These are phyloP conservation scores for Coemansia sp. DNA, from an alignment of 192 early-diverging fungal genomes.

Conservation along the genomic window DNA sequence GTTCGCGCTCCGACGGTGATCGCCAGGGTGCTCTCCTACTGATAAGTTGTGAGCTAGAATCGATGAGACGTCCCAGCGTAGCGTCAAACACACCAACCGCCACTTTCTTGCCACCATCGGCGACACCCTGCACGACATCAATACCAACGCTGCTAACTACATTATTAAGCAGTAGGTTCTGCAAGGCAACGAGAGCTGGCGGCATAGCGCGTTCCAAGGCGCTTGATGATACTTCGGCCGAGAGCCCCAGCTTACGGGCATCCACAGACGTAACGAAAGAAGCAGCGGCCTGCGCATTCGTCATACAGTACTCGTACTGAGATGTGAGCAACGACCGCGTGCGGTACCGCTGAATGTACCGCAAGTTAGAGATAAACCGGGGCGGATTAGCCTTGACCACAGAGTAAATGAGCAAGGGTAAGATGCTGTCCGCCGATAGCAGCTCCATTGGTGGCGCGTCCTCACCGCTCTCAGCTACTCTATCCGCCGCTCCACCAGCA, in stretches of 20 bases:
- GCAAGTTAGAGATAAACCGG: conserved; percentile 68
- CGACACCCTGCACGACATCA: conserved; percentile 55
- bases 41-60: conserved; percentile 34
- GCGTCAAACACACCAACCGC: conserved; percentile 55
- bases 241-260: conserved; percentile 39
- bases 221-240: conserved; percentile 33
- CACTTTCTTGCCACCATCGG: conserved; percentile 52
- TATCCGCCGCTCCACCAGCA: background rate
- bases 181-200: conserved; percentile 29
- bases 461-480: background rate
- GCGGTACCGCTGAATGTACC: conserved; percentile 56
- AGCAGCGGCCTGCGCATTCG: conserved; percentile 42
- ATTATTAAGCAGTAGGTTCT: conserved; percentile 39
- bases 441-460: background rate
- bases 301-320: conserved; percentile 56
- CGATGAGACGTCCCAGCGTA: conserved; percentile 41
- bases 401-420: conserved; percentile 70
- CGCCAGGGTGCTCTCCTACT: conserved; percentile 23
- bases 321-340: conserved; percentile 39
- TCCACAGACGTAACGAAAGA: conserved; percentile 50
- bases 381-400: conserved; percentile 69
- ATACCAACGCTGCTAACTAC: conserved; percentile 41
- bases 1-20: conserved; percentile 32
- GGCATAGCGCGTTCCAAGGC: conserved; percentile 26
- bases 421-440: conserved; percentile 62